Evolutionary conservation across 345 rosid species (phyloP).

Genomic region (Dovyalis caffra): DNA sequence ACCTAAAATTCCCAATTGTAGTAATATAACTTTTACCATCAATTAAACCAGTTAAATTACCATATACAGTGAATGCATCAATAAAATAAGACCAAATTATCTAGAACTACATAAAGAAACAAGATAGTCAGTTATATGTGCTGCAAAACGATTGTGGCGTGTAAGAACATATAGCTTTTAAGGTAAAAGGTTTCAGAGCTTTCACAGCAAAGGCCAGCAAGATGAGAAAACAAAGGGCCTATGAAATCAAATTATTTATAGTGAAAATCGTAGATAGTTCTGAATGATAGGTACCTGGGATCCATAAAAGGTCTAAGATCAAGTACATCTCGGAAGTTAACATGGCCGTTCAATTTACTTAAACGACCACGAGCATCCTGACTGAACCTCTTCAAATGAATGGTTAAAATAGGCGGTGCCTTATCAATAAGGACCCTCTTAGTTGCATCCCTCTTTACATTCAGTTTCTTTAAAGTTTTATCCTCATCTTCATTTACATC

Average conservation of each 20-base stretch:
- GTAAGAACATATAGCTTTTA: background rate
- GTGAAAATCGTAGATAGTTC: background rate
- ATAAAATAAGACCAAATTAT: no score
- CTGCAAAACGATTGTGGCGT: no score
- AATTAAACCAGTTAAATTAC: no score
- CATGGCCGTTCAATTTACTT: slow-evolving; percentile 90
- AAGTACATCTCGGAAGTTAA: slow-evolving; percentile 62
- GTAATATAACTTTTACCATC: no score
- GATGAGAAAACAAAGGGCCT: slow-evolving; percentile 3
- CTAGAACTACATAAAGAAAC: no score
- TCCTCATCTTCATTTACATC: slow-evolving; percentile 47
- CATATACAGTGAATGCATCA: no score
- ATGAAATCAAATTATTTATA: background rate
- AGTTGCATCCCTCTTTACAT: slow-evolving; percentile 88
- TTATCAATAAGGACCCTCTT: slow-evolving; percentile 75
- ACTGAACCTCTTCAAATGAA: slow-evolving; percentile 92
- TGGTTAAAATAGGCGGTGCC: slow-evolving; percentile 75
- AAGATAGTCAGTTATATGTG: no score
- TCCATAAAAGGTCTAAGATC: slow-evolving; percentile 80
- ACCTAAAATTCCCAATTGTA: no score
- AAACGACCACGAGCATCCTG: slow-evolving; percentile 94
- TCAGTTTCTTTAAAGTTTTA: slow-evolving; percentile 36
- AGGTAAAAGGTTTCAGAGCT: background rate
- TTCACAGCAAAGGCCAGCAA: background rate
- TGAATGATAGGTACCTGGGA: slow-evolving; percentile 55